Evolutionary conservation across 345 rosid genomes (phyloP).

Genomic region (Passiflora organensis): DNA sequence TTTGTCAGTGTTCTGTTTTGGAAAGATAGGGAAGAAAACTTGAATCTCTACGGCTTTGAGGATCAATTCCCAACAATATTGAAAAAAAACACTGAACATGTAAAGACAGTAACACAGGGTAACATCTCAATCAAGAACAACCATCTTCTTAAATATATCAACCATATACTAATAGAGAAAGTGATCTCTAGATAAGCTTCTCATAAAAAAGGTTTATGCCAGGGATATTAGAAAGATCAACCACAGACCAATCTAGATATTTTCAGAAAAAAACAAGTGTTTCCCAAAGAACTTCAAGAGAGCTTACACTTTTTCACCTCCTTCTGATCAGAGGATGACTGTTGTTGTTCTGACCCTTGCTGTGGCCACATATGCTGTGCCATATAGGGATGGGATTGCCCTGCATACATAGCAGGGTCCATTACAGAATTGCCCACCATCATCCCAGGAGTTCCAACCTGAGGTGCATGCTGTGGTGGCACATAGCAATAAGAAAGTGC

Average conservation of each 20-base stretch:
- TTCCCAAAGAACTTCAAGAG: neutral
- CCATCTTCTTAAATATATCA: too few species aligned
- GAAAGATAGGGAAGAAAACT: too few species aligned
- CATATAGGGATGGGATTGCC: slow-evolving; percentile 61
- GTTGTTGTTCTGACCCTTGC: slow-evolving; percentile 68
- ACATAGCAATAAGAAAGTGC: slow-evolving; percentile 64
- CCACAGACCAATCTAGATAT: neutral
- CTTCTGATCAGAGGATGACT: slow-evolving; percentile 55
- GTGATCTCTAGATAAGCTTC: too few species aligned
- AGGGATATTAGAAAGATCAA: neutral
- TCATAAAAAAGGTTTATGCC: too few species aligned
- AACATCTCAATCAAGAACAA: too few species aligned
- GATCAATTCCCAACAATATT: too few species aligned
- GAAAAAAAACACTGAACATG: too few species aligned
- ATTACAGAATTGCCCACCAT: slow-evolving; percentile 73
- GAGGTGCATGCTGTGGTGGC: slow-evolving; percentile 60
- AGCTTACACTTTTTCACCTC: slow-evolving; percentile 17
- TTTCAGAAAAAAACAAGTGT: neutral
- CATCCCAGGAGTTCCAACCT: slow-evolving; percentile 71
- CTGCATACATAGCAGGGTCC: slow-evolving; percentile 59
- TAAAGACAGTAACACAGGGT: too few species aligned
- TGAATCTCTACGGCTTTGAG: too few species aligned
- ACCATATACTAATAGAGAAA: too few species aligned
- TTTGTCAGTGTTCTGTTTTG: too few species aligned
- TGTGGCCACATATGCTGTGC: slow-evolving; percentile 73